Evolutionary conservation across 1,284 basidiomycete genomes (phyloP).

Genomic region (Microbotryomycetes sp.): DNA sequence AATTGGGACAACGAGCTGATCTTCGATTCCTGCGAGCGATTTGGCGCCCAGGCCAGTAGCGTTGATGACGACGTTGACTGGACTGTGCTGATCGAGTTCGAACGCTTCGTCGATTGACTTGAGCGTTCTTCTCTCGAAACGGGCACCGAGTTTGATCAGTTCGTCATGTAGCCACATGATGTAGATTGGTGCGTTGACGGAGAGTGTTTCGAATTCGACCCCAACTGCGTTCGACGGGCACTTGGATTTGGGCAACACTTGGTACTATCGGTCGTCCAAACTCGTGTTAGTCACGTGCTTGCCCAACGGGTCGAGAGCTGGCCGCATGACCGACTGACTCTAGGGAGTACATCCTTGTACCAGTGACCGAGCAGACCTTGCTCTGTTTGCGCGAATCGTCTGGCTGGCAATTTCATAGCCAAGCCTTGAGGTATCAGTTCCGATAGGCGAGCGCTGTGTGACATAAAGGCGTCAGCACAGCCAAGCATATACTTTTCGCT

Average conservation of each 20-base stretch:
- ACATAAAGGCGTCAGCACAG: slow-evolving; percentile 30
- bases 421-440: slow-evolving; percentile 50
- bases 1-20: slow-evolving; percentile 64
- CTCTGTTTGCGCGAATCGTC: slow-evolving; percentile 8
- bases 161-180: slow-evolving; percentile 39
- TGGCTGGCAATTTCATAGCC: slow-evolving; percentile 45
- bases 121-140: slow-evolving; percentile 40
- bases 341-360: slow-evolving; percentile 52
- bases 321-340: slow-evolving; percentile 41
- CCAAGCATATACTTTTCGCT: background rate
- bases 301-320: background rate
- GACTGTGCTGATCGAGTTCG: slow-evolving; percentile 30
- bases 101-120: slow-evolving; percentile 43
- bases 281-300: too few relatives aligned
- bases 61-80: slow-evolving; percentile 45
- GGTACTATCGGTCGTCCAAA: slow-evolving; percentile 44
- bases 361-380: slow-evolving; percentile 43
- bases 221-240: slow-evolving; percentile 40
- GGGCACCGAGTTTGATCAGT: slow-evolving; percentile 37
- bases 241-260: slow-evolving; percentile 35
- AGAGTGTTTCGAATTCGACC: slow-evolving; percentile 42
- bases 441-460: slow-evolving; percentile 48
- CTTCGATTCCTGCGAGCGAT: slow-evolving; percentile 70
- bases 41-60: slow-evolving; percentile 51
- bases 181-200: slow-evolving; percentile 44